A percentile compares a stretch with the other conserved stretches of the same genome.
Evolutionary conservation across 2,329 filamentous ascomycete genomes (phyloP).

Genomic region (Pseudohalonectria lignicola): DNA sequence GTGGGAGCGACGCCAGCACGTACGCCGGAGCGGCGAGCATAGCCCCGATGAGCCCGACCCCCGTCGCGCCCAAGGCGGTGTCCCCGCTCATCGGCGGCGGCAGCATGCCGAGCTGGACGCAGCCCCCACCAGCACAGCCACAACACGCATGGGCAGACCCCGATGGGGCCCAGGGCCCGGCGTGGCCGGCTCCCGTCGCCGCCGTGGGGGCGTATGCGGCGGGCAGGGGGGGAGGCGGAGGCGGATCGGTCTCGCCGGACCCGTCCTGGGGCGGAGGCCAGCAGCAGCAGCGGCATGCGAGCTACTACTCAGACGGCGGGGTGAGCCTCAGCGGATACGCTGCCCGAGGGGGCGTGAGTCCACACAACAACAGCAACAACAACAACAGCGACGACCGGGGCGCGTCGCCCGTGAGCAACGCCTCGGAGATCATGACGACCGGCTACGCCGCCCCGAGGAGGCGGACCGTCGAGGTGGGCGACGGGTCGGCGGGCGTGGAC

Average conservation of each 20-base stretch:
- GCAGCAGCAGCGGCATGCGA: too few relatives aligned
- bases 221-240: not conserved
- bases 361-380: not conserved
- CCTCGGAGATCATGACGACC: not conserved
- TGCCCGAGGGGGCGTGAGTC: too few relatives aligned
- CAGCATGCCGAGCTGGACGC: not conserved
- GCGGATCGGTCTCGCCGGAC: not conserved
- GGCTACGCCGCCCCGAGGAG: not conserved
- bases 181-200: too few relatives aligned
- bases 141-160: not conserved
- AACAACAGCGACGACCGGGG: too few relatives aligned
- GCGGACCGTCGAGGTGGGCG: not conserved
- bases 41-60: not conserved
- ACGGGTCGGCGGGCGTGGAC: not conserved
- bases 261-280: not conserved
- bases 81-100: not conserved
- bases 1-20: not conserved
- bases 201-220: too few relatives aligned
- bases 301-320: not conserved
- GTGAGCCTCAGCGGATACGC: too few relatives aligned
- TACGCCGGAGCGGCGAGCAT: not conserved
- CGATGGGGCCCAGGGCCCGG: too few relatives aligned
- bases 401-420: not conserved
- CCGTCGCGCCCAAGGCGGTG: too few relatives aligned
- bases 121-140: not conserved